phyloP scores from a whole-genome alignment of 176 grass and related monocot genomes.

The Tillandsia fasciculata region DNA sequence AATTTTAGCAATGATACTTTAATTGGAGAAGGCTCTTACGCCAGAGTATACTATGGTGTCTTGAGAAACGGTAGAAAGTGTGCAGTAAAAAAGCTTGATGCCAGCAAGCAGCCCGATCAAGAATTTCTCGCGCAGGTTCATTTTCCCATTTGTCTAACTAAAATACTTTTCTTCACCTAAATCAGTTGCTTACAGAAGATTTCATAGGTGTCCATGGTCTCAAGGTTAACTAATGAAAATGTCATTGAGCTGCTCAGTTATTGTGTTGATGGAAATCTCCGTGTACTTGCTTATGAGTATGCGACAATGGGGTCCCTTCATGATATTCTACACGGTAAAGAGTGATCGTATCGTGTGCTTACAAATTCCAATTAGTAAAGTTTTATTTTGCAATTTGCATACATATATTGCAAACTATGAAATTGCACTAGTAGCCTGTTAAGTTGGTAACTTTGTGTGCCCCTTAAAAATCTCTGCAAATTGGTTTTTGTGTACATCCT shows the following conservation, averaged over 20 bases:
- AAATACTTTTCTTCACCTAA: not conserved
- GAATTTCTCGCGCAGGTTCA: slow-evolving; percentile 24
- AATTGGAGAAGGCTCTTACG: slow-evolving; percentile 24
- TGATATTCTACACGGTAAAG: slow-evolving; percentile 72
- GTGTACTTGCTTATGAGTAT: slow-evolving; percentile 55
- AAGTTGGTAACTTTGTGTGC: too few relatives aligned
- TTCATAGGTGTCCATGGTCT: slow-evolving; percentile 41
- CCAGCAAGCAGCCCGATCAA: slow-evolving; percentile 33
- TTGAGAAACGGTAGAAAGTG: slow-evolving; percentile 18
- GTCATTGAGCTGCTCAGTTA: slow-evolving; percentile 57
- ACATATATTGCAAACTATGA: too few relatives aligned
- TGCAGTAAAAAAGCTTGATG: slow-evolving; percentile 24
- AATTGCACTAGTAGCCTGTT: too few relatives aligned
- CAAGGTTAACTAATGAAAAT: slow-evolving; percentile 61
- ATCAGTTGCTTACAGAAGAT: not conserved
- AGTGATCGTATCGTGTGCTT: not conserved
- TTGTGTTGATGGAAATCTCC: slow-evolving; percentile 52
- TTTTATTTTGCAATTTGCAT: too few relatives aligned
- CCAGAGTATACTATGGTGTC: slow-evolving; percentile 22
- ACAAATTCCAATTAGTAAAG: not conserved
- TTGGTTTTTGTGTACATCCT: too few relatives aligned
- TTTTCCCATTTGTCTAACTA: not conserved
- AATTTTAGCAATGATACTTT: slow-evolving; percentile 25
- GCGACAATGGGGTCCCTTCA: slow-evolving; percentile 73
- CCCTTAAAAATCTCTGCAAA: too few relatives aligned